Evolutionary conservation across 1,139 yeast species (phyloP).

Genomic region (Yamadazyma diospyri): DNA sequence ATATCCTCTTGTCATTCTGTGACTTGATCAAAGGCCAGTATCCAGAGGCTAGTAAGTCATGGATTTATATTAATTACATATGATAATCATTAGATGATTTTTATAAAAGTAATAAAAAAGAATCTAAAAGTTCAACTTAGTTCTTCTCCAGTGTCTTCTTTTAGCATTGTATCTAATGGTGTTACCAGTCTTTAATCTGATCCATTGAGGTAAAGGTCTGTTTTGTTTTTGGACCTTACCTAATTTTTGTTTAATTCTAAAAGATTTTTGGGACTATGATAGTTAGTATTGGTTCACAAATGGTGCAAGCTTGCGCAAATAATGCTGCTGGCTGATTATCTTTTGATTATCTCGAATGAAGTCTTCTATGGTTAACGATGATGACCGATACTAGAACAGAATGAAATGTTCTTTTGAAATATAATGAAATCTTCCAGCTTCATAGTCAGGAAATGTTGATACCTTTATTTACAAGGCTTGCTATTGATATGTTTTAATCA

Average conservation of each 20-base stretch:
- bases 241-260: constrained; percentile 97
- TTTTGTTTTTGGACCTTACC: constrained; percentile 99
- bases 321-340: too few species aligned
- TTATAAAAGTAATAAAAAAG: constrained; percentile 2
- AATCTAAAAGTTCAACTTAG: constrained; percentile 81
- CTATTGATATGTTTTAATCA: too few species aligned
- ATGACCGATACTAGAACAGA: too few species aligned
- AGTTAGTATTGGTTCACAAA: constrained; percentile 23
- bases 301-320: too few species aligned
- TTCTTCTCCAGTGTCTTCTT: constrained; percentile 99
- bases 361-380: too few species aligned
- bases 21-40: too few species aligned
- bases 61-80: constrained; percentile 18
- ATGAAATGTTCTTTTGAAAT: too few species aligned
- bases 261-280: constrained; percentile 85
- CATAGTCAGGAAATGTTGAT: too few species aligned
- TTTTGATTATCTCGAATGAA: neutral
- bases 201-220: constrained; percentile 99
- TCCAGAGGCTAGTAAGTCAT: constrained; percentile 1
- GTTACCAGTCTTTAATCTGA: constrained; percentile 98
- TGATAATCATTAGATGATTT: constrained; percentile 15
- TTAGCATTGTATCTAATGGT: constrained; percentile 98
- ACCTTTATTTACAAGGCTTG: too few species aligned
- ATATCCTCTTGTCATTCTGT: too few species aligned
- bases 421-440: too few species aligned